A percentile compares a stretch with the other conserved stretches of the same genome.
Evolutionary conservation across 495 filamentous ascomycete species (phyloP).

Genomic region (Lichina pygmaea): DNA sequence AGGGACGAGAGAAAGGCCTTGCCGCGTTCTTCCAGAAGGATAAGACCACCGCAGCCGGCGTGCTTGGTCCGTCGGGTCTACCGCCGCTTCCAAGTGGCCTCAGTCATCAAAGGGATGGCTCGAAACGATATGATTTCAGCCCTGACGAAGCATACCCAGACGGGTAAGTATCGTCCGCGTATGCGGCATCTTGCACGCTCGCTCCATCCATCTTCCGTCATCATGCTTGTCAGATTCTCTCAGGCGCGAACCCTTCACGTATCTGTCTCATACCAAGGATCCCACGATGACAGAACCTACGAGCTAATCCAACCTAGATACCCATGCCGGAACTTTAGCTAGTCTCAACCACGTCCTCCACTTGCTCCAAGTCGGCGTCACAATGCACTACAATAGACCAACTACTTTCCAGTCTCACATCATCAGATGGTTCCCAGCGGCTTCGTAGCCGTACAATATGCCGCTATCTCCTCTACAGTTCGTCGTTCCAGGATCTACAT

Average conservation of each 20-base stretch:
- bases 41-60: slow-evolving; percentile 26
- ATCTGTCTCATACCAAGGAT: too few relatives aligned
- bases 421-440: too few relatives aligned
- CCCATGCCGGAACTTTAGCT: slow-evolving; percentile 25
- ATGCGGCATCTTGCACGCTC: too few relatives aligned
- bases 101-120: slow-evolving; percentile 11
- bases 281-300: background rate
- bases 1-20: slow-evolving; percentile 43
- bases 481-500: too few relatives aligned
- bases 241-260: too few relatives aligned
- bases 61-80: slow-evolving; percentile 46
- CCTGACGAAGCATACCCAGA: slow-evolving; percentile 21
- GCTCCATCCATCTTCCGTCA: too few relatives aligned
- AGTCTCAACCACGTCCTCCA: slow-evolving; percentile 1
- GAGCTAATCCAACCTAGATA: slow-evolving; percentile 16
- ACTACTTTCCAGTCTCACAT: too few relatives aligned
- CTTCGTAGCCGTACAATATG: too few relatives aligned
- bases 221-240: too few relatives aligned
- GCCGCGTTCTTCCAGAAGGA: slow-evolving; percentile 45
- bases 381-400: too few relatives aligned
- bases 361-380: too few relatives aligned
- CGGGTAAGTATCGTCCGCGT: slow-evolving; percentile 14
- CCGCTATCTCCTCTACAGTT: too few relatives aligned
- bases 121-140: slow-evolving; percentile 17
- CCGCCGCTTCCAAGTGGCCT: slow-evolving; percentile 44